Base-by-base conservation (phyloP, 192 early-diverging fungal species). In the Backusella psychrophila region DNA sequence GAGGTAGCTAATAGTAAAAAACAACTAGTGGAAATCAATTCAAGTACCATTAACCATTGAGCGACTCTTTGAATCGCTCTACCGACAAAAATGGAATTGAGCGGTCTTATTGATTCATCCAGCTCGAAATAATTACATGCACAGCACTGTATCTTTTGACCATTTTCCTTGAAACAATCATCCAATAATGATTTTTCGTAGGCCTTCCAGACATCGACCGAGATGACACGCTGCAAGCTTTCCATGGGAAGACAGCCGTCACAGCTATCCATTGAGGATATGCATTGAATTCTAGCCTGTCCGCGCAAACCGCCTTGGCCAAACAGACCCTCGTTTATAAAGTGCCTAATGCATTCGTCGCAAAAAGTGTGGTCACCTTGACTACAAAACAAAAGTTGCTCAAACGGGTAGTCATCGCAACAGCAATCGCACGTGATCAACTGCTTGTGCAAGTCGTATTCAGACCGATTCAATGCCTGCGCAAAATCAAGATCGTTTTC, bases 341-440 rank as follows among this genome's bases (percentile, higher is more conserved):
- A 85, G 23, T 68, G 82, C n/a, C 56, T 66, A 6, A 87, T 59
- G 46, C 86, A 87, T 6, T 69, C 72, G 29, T 81, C 65, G 65
- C 86, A 87, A 21, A 85, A 87, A 12, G 81, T 31, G 46, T 87
- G 86, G 4, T 70, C 69, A 15, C 85, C 86, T 65, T 81, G 66
- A 34, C 71, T 84, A 73, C 86, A 87, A 71, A 73, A 69, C 14
- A 52, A 71, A 3, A 87, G 53, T 12, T 77, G 39, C 74, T 87
- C 86, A 71, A 87, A 87, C 23, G 86, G 26, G 66, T 73, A 84
- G 46, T 87, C 86, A 52, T 67, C 77, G 66, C 79, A 86, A 65
- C 86, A 87, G 52, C 86, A 87, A 41, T 71, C 80, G 71, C 86
- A 87, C 14, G 80, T 75, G n/a, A 87, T 87, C 15, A 82, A 56